phyloP scores from a whole-genome alignment of 352 stramenopile genomes.

The Phytopythium sindhum region DNA sequence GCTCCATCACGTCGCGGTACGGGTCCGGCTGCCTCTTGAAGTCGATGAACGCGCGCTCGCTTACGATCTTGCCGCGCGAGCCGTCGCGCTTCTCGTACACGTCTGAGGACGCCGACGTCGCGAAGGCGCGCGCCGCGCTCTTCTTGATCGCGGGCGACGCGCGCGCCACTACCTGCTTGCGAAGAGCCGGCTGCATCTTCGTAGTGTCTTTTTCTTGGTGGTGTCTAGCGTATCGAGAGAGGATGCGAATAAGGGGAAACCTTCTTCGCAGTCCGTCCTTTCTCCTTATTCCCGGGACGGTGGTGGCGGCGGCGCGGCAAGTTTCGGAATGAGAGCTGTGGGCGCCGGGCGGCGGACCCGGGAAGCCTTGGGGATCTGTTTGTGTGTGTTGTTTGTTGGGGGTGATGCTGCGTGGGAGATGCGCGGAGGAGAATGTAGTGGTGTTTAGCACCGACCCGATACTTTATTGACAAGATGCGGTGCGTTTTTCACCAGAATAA shows the following conservation, averaged over 20 bases:
- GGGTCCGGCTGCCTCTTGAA: constrained; percentile 86
- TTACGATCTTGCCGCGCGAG: constrained; percentile 62
- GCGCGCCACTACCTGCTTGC: constrained; percentile 9
- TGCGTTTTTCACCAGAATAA: neutral
- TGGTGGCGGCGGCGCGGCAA: neutral
- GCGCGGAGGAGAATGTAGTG: constrained; percentile 8
- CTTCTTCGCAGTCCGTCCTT: neutral
- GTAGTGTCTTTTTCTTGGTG: neutral
- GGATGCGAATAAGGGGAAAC: neutral
- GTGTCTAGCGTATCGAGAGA: neutral
- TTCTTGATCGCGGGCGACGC: constrained; percentile 15
- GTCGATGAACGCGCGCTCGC: constrained; percentile 78
- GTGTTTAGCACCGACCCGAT: neutral
- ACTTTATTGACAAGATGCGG: neutral
- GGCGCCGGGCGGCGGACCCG: neutral
- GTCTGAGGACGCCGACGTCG: constrained; percentile 16
- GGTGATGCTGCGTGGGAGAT: neutral
- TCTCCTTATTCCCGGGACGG: neutral
- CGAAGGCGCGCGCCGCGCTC: constrained; percentile 15
- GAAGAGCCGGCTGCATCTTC: constrained; percentile 28
- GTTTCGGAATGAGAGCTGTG: constrained; percentile 4
- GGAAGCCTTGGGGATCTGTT: neutral
- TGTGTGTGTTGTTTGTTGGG: neutral
- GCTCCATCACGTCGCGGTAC: constrained; percentile 91
- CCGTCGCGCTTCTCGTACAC: constrained; percentile 62